Evolutionary conservation across 1,284 basidiomycete species (phyloP).

Genomic region (Boletellus deceptivus): DNA sequence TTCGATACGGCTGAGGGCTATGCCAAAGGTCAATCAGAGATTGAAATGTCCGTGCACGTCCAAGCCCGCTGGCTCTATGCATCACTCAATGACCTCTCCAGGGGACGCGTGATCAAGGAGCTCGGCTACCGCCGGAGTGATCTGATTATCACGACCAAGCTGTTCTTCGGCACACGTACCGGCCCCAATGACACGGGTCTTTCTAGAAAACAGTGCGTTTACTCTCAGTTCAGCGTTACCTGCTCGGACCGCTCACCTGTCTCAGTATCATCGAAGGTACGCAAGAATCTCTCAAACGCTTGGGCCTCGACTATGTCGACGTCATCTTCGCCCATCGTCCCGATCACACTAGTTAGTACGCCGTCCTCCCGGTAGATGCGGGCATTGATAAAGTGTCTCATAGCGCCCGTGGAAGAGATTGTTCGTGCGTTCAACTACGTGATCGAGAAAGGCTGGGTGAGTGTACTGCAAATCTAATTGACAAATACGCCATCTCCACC

Average conservation of each 20-base stretch:
- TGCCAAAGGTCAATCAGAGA: conserved; percentile 49
- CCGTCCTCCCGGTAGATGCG: neutral
- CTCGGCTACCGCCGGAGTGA: conserved; percentile 66
- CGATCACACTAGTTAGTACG: conserved; percentile 41
- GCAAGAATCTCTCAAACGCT: conserved; percentile 56
- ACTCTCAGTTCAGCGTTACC: neutral
- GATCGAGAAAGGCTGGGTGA: conserved; percentile 42
- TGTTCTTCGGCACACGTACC: conserved; percentile 48
- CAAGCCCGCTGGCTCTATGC: neutral
- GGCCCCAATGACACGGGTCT: conserved; percentile 60
- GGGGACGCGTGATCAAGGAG: conserved; percentile 72
- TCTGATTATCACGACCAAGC: conserved; percentile 65
- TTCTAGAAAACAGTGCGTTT: conserved; percentile 61
- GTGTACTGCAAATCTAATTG: neutral
- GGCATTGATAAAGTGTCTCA: conserved; percentile 3
- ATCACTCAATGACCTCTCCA: conserved; percentile 21
- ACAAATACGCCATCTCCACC: neutral
- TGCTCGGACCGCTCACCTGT: conserved; percentile 4
- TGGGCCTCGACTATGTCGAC: conserved; percentile 67
- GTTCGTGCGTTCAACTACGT: conserved; percentile 48
- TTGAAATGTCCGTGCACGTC: conserved; percentile 37
- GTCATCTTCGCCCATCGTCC: conserved; percentile 59
- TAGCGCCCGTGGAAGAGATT: conserved; percentile 44
- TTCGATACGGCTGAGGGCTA: conserved; percentile 69
- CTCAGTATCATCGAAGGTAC: conserved; percentile 66